A percentile compares a stretch with the other conserved stretches of the same genome.
These are phyloP conservation scores for Blastosporella zonata DNA, from an alignment of 1,284 basidiomycete genomes.

Conservation along the genomic window DNA sequence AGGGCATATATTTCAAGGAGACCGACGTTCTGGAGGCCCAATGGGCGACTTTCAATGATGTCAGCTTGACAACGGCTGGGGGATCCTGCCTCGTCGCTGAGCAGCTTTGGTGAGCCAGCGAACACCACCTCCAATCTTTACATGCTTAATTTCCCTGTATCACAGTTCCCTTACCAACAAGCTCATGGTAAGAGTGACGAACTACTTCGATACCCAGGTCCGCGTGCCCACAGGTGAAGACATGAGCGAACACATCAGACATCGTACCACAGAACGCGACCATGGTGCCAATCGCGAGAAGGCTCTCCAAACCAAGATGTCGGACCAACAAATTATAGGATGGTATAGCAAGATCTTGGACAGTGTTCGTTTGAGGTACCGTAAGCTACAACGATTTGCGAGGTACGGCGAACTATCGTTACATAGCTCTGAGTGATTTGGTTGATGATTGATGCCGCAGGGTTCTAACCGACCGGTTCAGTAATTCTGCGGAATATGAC, in stretches of 20 bases:
- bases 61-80: slow-evolving; percentile 85
- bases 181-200: slow-evolving; percentile 86
- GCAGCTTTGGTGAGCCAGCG: slow-evolving; percentile 76
- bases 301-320: slow-evolving; percentile 47
- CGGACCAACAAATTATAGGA: slow-evolving; percentile 75
- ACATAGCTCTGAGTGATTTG: not conserved
- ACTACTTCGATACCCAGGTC: slow-evolving; percentile 93
- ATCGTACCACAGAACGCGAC: slow-evolving; percentile 18
- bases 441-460: slow-evolving; percentile 34
- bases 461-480: slow-evolving; percentile 82
- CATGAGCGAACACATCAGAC: slow-evolving; percentile 24
- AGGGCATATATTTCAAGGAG: slow-evolving; percentile 95
- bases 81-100: slow-evolving; percentile 93
- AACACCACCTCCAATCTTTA: slow-evolving; percentile 1
- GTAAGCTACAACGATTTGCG: slow-evolving; percentile 92
- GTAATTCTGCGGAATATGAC: slow-evolving; percentile 93
- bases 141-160: slow-evolving; percentile 6
- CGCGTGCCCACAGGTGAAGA: slow-evolving; percentile 62
- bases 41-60: slow-evolving; percentile 94
- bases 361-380: slow-evolving; percentile 87
- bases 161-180: slow-evolving; percentile 83
- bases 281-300: not conserved
- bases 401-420: slow-evolving; percentile 47
- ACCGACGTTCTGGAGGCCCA: slow-evolving; percentile 96
- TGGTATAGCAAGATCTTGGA: slow-evolving; percentile 97